Evolutionary conservation across 208 protist genomes (phyloP).

Genomic region (Trypanosoma mega): DNA sequence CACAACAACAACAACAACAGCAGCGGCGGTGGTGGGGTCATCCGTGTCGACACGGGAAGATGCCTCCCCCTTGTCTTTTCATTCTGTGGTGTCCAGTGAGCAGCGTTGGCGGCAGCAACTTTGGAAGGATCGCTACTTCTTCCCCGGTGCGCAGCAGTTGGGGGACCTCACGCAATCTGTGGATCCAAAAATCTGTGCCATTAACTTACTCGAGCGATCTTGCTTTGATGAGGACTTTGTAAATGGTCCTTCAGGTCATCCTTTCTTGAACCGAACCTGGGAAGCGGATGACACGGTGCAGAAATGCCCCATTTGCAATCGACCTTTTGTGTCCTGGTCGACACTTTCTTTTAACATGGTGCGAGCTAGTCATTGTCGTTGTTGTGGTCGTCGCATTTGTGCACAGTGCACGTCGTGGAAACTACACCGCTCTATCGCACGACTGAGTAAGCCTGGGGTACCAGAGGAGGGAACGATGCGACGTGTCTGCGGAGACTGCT

Average conservation of each 20-base stretch:
- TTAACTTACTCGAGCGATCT: background rate
- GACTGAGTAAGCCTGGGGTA: conserved; percentile 56
- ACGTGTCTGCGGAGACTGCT: conserved; percentile 60
- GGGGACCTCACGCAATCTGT: conserved; percentile 27
- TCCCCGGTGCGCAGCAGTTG: conserved; percentile 28
- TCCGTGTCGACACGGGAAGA: background rate
- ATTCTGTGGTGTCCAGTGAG: too few species aligned
- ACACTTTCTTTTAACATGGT: conserved; percentile 27
- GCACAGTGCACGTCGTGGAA: conserved; percentile 47
- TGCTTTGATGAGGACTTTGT: conserved; percentile 43
- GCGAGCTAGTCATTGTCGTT: conserved; percentile 61
- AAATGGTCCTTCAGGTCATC: conserved; percentile 28
- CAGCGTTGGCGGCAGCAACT: conserved; percentile 13
- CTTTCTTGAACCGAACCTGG: conserved; percentile 55
- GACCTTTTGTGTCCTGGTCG: conserved; percentile 32
- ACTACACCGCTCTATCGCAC: conserved; percentile 67
- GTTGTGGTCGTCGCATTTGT: conserved; percentile 67
- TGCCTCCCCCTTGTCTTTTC: too few species aligned
- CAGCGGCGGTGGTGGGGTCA: background rate
- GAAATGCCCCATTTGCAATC: conserved; percentile 42
- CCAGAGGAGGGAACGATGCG: conserved; percentile 50
- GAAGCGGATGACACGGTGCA: conserved; percentile 48
- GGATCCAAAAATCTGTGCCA: background rate
- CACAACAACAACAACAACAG: background rate
- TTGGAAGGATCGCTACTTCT: conserved; percentile 60